Evolutionary conservation across 148 eudicot genomes (phyloP).

Genomic region (Cornus kousa): DNA sequence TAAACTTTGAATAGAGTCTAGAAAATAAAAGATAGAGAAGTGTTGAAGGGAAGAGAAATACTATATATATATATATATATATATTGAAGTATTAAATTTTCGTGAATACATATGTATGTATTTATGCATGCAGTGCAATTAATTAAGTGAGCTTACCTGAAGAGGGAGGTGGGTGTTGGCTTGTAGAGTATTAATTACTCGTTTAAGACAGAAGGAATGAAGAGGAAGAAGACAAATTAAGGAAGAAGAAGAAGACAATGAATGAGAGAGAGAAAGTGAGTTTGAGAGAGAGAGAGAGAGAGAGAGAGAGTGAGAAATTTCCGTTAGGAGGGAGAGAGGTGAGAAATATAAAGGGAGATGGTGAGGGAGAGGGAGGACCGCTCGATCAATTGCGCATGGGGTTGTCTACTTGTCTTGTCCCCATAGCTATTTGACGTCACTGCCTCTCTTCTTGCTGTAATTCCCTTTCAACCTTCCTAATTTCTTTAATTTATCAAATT

Average conservation of each 20-base stretch:
- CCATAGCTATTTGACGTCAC: slow-evolving; percentile 28
- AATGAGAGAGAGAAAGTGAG: slow-evolving; percentile 13
- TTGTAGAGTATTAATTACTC: not conserved
- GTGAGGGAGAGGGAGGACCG: slow-evolving; percentile 14
- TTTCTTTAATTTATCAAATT: too few relatives aligned
- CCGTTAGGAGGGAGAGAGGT: slow-evolving; percentile 5
- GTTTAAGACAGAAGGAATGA: slow-evolving; percentile 1
- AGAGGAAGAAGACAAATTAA: slow-evolving; percentile 19
- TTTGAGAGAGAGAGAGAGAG: slow-evolving; percentile 5
- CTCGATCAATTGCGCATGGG: slow-evolving; percentile 33
- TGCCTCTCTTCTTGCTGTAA: slow-evolving; percentile 10
- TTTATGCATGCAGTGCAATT: slow-evolving; percentile 7
- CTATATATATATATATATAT: too few relatives aligned
- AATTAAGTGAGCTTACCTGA: slow-evolving; percentile 3
- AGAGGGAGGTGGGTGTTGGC: not conserved
- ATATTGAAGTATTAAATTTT: not conserved
- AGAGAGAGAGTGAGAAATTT: not conserved
- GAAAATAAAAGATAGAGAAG: too few relatives aligned
- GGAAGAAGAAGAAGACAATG: slow-evolving; percentile 3
- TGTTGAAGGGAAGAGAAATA: too few relatives aligned
- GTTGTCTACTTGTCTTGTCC: slow-evolving; percentile 16
- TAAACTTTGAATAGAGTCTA: too few relatives aligned
- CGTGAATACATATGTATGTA: not conserved
- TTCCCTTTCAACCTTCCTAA: too few relatives aligned
- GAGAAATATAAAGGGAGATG: not conserved